Conservation (phyloP, 2,329 filamentous ascomycete species). For the Talaromyces atroroseus region DNA sequence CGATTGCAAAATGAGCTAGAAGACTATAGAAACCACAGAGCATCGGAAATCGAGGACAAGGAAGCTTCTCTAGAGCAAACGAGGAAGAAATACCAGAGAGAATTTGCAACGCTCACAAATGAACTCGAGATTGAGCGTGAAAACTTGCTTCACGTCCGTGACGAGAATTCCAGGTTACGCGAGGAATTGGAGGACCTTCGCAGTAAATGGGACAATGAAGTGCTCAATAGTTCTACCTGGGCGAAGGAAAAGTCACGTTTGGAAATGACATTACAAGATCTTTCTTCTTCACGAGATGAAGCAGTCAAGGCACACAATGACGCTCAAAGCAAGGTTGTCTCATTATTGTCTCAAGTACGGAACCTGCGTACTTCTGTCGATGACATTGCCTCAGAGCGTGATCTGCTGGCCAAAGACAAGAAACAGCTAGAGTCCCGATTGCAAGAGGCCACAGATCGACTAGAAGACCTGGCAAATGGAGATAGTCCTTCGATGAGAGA, state of each 20-base stretch:
- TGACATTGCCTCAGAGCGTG: constrained; percentile 77
- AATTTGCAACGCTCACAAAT: constrained; percentile 81
- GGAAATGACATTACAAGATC: constrained; percentile 81
- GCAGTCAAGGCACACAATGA: constrained; percentile 91
- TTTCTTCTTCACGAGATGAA: constrained; percentile 88
- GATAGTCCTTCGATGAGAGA: constrained; percentile 85
- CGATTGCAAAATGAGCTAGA: constrained; percentile 94
- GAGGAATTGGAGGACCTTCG: constrained; percentile 93
- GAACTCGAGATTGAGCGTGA: constrained; percentile 92
- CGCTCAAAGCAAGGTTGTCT: constrained; percentile 87
- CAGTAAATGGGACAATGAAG: constrained; percentile 96
- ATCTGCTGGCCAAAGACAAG: constrained; percentile 82
- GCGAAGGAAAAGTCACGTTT: constrained; percentile 94
- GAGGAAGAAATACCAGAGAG: constrained; percentile 91
- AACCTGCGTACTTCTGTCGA: constrained; percentile 77
- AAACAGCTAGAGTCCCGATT: constrained; percentile 78
- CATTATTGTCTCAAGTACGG: constrained; percentile 82
- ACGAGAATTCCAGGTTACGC: constrained; percentile 80
- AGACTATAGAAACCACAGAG: constrained; percentile 90
- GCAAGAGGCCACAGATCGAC: constrained; percentile 76
- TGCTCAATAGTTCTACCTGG: constrained; percentile 96
- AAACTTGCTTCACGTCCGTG: constrained; percentile 75
- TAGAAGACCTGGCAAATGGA: constrained; percentile 81
- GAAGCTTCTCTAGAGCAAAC: constrained; percentile 95
- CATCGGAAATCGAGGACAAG: constrained; percentile 95